These are phyloP conservation scores for Saitozyma sp. DNA, from an alignment of 768 basidiomycete species.

Conservation along the genomic window DNA sequence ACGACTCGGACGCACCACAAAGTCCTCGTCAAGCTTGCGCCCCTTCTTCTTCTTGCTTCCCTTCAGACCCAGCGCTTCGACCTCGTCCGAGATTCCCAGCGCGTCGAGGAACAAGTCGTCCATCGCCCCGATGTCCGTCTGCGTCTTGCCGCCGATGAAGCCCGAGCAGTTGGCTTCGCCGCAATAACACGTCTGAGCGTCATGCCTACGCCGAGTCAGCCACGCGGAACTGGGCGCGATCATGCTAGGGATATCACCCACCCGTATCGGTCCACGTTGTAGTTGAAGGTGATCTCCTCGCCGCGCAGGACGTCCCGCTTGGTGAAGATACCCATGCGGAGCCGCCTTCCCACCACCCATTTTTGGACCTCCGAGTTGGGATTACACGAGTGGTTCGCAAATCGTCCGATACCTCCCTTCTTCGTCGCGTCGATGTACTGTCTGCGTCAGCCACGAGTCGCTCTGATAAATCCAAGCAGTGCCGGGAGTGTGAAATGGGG, in stretches of 20 bases:
- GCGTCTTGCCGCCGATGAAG: constrained; percentile 95
- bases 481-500: neutral
- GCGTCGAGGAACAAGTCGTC: constrained; percentile 94
- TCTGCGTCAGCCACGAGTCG: neutral
- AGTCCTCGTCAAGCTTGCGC: constrained; percentile 93
- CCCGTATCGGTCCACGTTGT: constrained; percentile 99
- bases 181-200: constrained; percentile 91
- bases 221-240: neutral
- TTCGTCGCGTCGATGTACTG: constrained; percentile 97
- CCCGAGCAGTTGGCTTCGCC: constrained; percentile 95
- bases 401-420: constrained; percentile 91
- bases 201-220: constrained; percentile 63
- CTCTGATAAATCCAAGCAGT: too few species aligned
- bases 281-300: constrained; percentile 97
- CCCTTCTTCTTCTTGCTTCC: constrained; percentile 85
- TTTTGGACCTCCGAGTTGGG: constrained; percentile 98
- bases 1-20: constrained; percentile 60
- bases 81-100: constrained; percentile 89
- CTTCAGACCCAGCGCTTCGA: constrained; percentile 76
- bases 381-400: constrained; percentile 95
- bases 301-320: constrained; percentile 67
- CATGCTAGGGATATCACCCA: constrained; percentile 53
- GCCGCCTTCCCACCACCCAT: constrained; percentile 85
- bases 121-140: constrained; percentile 91
- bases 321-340: constrained; percentile 99